A percentile compares a stretch with the other conserved stretches of the same genome.
phyloP scores from a whole-genome alignment of 2,329 filamentous ascomycete species.

The Fusarium metavorans region DNA sequence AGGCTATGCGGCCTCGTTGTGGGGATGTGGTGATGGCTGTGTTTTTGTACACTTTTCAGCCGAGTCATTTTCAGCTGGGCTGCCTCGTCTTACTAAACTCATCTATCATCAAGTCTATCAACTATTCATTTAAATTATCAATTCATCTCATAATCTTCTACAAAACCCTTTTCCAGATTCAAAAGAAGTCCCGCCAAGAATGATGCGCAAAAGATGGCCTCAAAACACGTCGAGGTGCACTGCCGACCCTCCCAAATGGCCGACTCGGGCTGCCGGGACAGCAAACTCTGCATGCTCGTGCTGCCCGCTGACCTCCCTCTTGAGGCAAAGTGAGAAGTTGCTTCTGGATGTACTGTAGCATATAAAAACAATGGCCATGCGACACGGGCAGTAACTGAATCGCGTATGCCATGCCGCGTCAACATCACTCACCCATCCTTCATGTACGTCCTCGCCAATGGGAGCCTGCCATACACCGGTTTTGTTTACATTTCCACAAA shows the following conservation, averaged over 20 bases:
- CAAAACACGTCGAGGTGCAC: neutral
- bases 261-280: neutral
- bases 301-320: neutral
- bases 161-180: no score
- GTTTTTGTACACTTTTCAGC: neutral
- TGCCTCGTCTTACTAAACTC: neutral
- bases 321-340: neutral
- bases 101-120: neutral
- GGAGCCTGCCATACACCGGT: neutral
- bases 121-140: neutral
- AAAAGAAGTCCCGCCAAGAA: neutral
- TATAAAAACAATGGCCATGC: neutral
- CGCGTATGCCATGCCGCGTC: neutral
- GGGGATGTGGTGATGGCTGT: neutral
- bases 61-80: neutral
- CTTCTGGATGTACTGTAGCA: neutral
- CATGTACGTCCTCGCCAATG: neutral
- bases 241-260: neutral
- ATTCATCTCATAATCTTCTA: neutral
- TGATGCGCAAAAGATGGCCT: neutral
- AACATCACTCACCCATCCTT: neutral
- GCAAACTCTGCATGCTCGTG: neutral
- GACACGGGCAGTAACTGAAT: neutral
- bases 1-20: neutral
- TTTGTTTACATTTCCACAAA: neutral